Evolutionary conservation across 352 stramenopile genomes (phyloP).

Genomic region (Discostella stelligera): DNA sequence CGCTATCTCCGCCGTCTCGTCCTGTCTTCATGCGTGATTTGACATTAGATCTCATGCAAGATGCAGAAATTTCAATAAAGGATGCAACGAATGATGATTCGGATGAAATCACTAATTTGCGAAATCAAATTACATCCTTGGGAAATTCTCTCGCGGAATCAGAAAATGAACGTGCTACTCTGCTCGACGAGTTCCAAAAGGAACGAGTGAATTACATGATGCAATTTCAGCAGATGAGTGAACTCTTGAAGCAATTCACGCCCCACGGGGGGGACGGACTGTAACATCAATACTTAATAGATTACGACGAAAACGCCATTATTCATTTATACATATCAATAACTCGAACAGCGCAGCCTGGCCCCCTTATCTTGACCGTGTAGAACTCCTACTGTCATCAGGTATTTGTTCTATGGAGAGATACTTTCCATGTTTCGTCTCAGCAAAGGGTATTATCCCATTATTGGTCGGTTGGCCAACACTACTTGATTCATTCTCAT

Average conservation of each 20-base stretch:
- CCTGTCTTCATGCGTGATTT: conserved; percentile 22
- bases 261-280: neutral
- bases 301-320: neutral
- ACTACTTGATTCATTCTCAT: conserved; percentile 4
- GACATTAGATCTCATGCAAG: neutral
- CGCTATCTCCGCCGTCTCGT: neutral
- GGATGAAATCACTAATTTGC: conserved; percentile 14
- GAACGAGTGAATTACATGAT: conserved; percentile 37
- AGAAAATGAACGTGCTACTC: conserved; percentile 29
- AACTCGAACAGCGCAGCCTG: no score
- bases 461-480: neutral
- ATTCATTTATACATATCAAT: no score
- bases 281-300: neutral
- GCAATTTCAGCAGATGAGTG: conserved; percentile 42
- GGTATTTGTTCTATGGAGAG: conserved; percentile 23
- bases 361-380: neutral
- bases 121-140: conserved; percentile 34
- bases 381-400: neutral
- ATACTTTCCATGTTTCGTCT: conserved; percentile 28
- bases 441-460: conserved; percentile 6
- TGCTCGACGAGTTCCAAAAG: conserved; percentile 40
- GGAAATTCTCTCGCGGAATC: conserved; percentile 37
- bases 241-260: conserved; percentile 30
- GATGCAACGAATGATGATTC: neutral
- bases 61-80: neutral